Conservation (phyloP, 1,139 yeast genomes). For the Lodderomyces orthopsilosis region DNA sequence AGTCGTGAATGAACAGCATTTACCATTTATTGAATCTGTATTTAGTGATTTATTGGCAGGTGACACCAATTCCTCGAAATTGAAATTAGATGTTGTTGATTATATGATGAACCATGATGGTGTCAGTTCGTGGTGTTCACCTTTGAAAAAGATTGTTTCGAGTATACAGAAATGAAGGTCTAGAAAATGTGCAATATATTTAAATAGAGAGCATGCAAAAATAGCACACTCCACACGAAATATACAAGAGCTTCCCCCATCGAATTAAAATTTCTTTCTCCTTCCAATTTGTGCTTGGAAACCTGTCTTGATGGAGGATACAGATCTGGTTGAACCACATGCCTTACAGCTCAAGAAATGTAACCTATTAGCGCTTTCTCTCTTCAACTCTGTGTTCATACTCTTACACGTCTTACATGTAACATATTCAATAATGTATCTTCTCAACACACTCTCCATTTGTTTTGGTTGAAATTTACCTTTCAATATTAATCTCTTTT, state of each 20-base stretch:
- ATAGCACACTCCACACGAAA: not conserved
- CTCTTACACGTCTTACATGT: slow-evolving; percentile 99
- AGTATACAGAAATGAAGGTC: slow-evolving; percentile 8
- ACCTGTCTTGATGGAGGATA: slow-evolving; percentile 97
- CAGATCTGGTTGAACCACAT: slow-evolving; percentile 97
- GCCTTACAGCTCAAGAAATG: slow-evolving; percentile 97
- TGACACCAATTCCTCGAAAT: slow-evolving; percentile 8
- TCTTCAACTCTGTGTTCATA: slow-evolving; percentile 91
- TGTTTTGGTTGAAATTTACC: slow-evolving; percentile 98
- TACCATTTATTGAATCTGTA: slow-evolving; percentile 18
- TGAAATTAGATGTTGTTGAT: slow-evolving; percentile 23
- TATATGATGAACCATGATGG: slow-evolving; percentile 54
- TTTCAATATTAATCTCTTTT: slow-evolving; percentile 91
- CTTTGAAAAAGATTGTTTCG: slow-evolving; percentile 46
- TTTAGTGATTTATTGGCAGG: slow-evolving; percentile 9
- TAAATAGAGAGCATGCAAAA: not conserved
- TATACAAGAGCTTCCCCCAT: not conserved
- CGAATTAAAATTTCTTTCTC: slow-evolving; percentile 54
- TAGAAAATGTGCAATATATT: slow-evolving; percentile 2
- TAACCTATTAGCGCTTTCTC: slow-evolving; percentile 93
- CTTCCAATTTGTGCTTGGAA: slow-evolving; percentile 94
- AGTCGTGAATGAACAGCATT: slow-evolving; percentile 17
- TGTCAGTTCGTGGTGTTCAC: slow-evolving; percentile 55
- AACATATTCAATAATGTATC: slow-evolving; percentile 95
- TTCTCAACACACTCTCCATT: slow-evolving; percentile 92